Conservation (phyloP, 2,329 filamentous ascomycete species). For the Boeremia lycopersici region DNA sequence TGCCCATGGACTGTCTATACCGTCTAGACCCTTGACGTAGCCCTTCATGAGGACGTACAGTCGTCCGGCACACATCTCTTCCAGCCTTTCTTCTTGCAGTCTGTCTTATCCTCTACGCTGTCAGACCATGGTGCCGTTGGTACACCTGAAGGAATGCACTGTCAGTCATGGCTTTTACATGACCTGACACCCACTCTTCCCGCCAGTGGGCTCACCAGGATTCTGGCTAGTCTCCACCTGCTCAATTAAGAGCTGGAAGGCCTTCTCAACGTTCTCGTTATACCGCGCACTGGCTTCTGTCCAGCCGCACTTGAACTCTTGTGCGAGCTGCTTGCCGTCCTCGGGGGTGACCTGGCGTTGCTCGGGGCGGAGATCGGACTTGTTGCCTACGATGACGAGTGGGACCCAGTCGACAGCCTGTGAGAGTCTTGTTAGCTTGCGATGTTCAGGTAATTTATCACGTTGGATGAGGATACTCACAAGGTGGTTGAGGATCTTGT, state of each 20-base stretch:
- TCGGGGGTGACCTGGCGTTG: slow-evolving; percentile 89
- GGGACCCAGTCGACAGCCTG: slow-evolving; percentile 92
- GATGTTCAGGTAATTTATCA: neutral
- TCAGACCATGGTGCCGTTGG: neutral
- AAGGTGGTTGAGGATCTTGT: slow-evolving; percentile 96
- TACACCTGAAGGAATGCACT: neutral
- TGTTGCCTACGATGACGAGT: slow-evolving; percentile 95
- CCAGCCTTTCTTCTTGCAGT: neutral
- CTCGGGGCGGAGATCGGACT: slow-evolving; percentile 89
- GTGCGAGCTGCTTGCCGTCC: slow-evolving; percentile 81
- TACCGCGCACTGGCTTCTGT: slow-evolving; percentile 94
- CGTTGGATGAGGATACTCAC: slow-evolving; percentile 58
- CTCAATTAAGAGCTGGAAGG: slow-evolving; percentile 91
- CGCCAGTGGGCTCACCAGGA: slow-evolving; percentile 78
- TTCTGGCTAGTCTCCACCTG: slow-evolving; percentile 96
- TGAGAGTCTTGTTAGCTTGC: slow-evolving; percentile 1
- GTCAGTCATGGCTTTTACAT: slow-evolving; percentile 67
- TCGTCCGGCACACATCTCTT: slow-evolving; percentile 2
- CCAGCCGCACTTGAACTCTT: slow-evolving; percentile 90
- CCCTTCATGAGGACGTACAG: slow-evolving; percentile 3
- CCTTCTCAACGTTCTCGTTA: slow-evolving; percentile 90
- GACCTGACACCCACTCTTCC: slow-evolving; percentile 71
- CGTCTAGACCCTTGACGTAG: slow-evolving; percentile 20
- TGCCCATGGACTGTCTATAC: slow-evolving; percentile 21
- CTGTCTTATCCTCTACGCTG: neutral